Conservation (phyloP, 2,329 filamentous ascomycete species). For the Penicillium sp. region DNA sequence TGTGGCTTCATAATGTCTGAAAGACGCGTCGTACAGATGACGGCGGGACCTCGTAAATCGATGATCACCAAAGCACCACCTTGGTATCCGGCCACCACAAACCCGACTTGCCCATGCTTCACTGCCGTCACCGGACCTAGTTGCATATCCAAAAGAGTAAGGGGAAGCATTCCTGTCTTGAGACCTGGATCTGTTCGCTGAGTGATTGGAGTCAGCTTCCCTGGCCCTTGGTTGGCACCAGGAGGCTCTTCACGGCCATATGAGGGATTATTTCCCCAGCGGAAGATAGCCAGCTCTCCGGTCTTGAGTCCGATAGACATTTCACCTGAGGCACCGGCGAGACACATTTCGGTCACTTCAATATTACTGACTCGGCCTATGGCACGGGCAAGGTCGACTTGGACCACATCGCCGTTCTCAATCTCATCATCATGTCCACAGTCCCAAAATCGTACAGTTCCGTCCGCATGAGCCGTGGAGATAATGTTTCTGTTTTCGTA, state of each 20-base stretch:
- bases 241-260: constrained; percentile 61
- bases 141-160: constrained; percentile 76
- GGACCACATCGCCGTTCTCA: constrained; percentile 75
- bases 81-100: constrained; percentile 82
- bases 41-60: constrained; percentile 78
- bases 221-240: constrained; percentile 57
- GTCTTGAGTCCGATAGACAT: constrained; percentile 74
- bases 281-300: constrained; percentile 83
- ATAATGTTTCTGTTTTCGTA: constrained; percentile 82
- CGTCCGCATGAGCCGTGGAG: constrained; percentile 83
- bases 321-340: constrained; percentile 78
- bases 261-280: constrained; percentile 78
- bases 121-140: constrained; percentile 75
- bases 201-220: constrained; percentile 70
- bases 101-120: constrained; percentile 87
- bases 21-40: constrained; percentile 73
- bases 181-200: constrained; percentile 67
- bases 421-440: constrained; percentile 87
- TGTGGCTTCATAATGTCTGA: constrained; percentile 71
- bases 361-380: constrained; percentile 74
- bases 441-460: constrained; percentile 90
- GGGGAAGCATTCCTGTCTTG: constrained; percentile 76
- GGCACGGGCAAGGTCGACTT: constrained; percentile 81
- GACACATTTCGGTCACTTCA: constrained; percentile 72
- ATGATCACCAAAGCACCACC: constrained; percentile 75